Evolutionary conservation across 2,329 filamentous ascomycete species (phyloP).

Genomic region (Colletotrichum sp.): DNA sequence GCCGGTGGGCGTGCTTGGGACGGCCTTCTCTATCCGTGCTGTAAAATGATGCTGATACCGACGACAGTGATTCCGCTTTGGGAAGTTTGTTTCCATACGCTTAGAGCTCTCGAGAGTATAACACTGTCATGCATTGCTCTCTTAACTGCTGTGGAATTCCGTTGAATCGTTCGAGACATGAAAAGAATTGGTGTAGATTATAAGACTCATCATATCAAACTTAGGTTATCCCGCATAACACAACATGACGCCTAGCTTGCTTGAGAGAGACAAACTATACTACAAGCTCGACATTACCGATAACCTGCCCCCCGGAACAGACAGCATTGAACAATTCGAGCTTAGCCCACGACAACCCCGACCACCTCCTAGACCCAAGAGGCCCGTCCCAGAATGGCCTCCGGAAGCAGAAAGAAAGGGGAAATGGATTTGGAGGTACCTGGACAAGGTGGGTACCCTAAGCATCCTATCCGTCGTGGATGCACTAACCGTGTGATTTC

Average conservation of each 20-base stretch:
- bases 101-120: neutral
- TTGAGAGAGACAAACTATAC: neutral
- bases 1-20: neutral
- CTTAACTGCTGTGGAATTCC: neutral
- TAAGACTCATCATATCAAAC: neutral
- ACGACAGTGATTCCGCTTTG: neutral
- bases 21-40: neutral
- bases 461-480: neutral
- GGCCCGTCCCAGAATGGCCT: neutral
- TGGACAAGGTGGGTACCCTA: neutral
- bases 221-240: neutral
- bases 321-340: neutral
- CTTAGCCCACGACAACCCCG: neutral
- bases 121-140: neutral
- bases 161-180: neutral
- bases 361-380: neutral
- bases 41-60: neutral
- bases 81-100: neutral
- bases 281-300: neutral
- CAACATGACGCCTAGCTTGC: neutral
- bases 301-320: neutral
- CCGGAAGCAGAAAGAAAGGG: neutral
- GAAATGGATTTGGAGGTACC: neutral
- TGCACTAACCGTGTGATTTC: neutral
- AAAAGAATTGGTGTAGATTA: neutral